These are phyloP conservation scores for Rhizopus microsporus DNA, from an alignment of 371 early-diverging fungal genomes.

Conservation along the genomic window DNA sequence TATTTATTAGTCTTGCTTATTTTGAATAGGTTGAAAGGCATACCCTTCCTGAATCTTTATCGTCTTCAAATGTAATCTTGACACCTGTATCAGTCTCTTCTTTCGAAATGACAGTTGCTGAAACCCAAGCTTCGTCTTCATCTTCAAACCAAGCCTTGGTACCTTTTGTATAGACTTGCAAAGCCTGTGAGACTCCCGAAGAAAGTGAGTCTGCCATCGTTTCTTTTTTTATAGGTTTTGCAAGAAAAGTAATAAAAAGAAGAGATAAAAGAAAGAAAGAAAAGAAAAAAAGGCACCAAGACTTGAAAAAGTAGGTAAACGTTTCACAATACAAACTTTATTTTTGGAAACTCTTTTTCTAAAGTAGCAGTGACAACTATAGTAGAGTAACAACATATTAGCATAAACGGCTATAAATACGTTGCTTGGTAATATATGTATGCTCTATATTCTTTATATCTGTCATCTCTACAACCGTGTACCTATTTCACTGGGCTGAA, in stretches of 20 bases:
- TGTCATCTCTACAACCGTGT: too few species aligned
- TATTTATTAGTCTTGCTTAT: background rate
- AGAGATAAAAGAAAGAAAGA: background rate
- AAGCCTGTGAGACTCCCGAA: slow-evolving; percentile 45
- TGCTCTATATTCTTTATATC: too few species aligned
- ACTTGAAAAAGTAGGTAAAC: background rate
- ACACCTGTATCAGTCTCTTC: slow-evolving; percentile 57
- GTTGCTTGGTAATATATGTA: too few species aligned
- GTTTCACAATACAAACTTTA: background rate
- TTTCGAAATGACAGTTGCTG: slow-evolving; percentile 64
- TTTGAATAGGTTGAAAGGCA: background rate
- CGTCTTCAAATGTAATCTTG: slow-evolving; percentile 66
- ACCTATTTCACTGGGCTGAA: too few species aligned
- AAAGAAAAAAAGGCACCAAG: background rate
- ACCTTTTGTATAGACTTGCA: slow-evolving; percentile 69
- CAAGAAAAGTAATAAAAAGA: background rate
- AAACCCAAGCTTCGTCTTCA: slow-evolving; percentile 85
- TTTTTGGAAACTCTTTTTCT: too few species aligned
- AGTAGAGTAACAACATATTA: too few species aligned
- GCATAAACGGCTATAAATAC: too few species aligned
- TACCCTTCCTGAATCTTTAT: slow-evolving; percentile 65
- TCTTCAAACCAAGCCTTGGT: slow-evolving; percentile 91
- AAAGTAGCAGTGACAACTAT: too few species aligned
- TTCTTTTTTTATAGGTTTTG: background rate
- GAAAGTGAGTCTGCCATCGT: slow-evolving; percentile 29